These are phyloP conservation scores for Penicillium sp. DNA, from an alignment of 2,329 filamentous ascomycete genomes.

Conservation along the genomic window DNA sequence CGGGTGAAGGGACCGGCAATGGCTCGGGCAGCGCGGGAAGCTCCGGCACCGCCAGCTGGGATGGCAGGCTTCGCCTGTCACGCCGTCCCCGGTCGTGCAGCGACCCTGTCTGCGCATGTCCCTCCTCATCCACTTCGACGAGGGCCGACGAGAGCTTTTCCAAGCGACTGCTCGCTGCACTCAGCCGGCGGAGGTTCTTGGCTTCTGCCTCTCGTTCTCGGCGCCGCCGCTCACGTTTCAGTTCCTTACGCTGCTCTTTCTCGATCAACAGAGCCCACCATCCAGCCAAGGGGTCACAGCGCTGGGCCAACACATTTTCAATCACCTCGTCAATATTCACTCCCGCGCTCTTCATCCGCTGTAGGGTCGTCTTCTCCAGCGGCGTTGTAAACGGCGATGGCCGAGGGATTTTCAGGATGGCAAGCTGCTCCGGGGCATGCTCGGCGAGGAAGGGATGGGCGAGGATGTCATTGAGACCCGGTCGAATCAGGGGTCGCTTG, in stretches of 20 bases:
- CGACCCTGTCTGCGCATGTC: slow-evolving; percentile 43
- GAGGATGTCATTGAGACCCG: slow-evolving; percentile 76
- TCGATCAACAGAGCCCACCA: slow-evolving; percentile 96
- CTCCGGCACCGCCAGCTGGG: slow-evolving; percentile 62
- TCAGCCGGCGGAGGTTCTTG: slow-evolving; percentile 72
- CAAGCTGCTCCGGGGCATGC: slow-evolving; percentile 79
- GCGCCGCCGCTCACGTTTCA: slow-evolving; percentile 70
- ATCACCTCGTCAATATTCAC: slow-evolving; percentile 93
- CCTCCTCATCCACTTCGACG: slow-evolving; percentile 73
- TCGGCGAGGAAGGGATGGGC: slow-evolving; percentile 82
- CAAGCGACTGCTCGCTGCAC: slow-evolving; percentile 80
- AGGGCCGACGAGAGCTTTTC: slow-evolving; percentile 73
- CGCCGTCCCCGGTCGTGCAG: slow-evolving; percentile 69
- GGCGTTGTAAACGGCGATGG: slow-evolving; percentile 77
- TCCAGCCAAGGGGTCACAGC: slow-evolving; percentile 82
- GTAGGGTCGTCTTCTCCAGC: slow-evolving; percentile 82
- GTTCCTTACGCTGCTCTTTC: slow-evolving; percentile 86
- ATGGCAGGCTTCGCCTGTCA: slow-evolving; percentile 64
- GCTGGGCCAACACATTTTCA: slow-evolving; percentile 83
- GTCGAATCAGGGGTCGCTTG: slow-evolving; percentile 79
- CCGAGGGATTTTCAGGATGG: slow-evolving; percentile 75
- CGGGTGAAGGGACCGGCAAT: slow-evolving; percentile 29
- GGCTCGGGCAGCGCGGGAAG: slow-evolving; percentile 69
- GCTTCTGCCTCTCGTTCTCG: slow-evolving; percentile 78
- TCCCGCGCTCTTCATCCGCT: slow-evolving; percentile 87